Base-by-base conservation (phyloP, 148 eudicot genomes). In the Cornus suecica region DNA sequence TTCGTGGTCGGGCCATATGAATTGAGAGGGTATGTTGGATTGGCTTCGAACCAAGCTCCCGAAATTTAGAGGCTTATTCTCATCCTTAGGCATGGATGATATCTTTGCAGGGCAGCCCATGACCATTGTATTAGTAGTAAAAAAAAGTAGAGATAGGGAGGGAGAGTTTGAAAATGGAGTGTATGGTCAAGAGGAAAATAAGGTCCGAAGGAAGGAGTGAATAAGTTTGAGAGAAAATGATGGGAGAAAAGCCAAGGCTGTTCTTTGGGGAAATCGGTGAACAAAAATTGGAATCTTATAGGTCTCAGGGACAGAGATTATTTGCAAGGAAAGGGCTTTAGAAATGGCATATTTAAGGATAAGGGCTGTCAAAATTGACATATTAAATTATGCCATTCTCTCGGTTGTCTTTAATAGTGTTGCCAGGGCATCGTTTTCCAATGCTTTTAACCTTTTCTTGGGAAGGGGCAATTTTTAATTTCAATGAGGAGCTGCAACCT, bases 1-100 rank as follows among this genome's bases (percentile, higher is more conserved):
- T 42, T 89, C 92, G 52, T 89, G 74, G 77, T 87, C 88, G 0
- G 92, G 92, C 90, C 92, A 89, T 23, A 89, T 66, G 76, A 85
- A 89, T 23, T 89, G 87, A 23, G 74, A 5, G 2, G 90, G 92
- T 69, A 89, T 83, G 77, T 79, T 77, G 23, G 76, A 6, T 29
- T 82, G 58, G 45, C 71, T 65, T n/a, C 71, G 72, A 4, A 83
- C 66, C 28, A 83, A 14, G 5, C 80, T 82, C 54, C 83, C 85
- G 54, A 86, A 86, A 27, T 79, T 83, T 14, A 83, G 52, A 15
- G 79, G 25, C 54, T 28, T 48, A 22, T 68, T n/a, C 22, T 72
- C 67, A 22, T 65, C 71, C 15, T 56, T 14, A 29, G 73, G 42
- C 70, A 77, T 60, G 10, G 41, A 31, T 10, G 56, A 61, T 26